These are phyloP conservation scores for Plasmodium cynomolgi DNA, from an alignment of 169 alveolate genomes.

Conservation along the genomic window DNA sequence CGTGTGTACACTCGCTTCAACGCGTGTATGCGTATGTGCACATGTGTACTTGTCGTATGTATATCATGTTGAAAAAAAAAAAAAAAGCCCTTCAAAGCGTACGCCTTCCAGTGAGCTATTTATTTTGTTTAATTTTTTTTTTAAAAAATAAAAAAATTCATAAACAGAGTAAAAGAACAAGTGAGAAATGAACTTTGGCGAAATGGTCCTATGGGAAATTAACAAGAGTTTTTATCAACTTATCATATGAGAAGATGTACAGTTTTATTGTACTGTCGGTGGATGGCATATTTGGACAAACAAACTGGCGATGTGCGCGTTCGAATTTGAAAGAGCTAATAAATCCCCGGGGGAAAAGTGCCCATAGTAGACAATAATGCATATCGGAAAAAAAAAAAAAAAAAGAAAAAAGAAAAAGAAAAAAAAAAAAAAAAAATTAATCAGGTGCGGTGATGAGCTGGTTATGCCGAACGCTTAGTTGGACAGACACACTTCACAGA, in stretches of 20 bases:
- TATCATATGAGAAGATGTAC: neutral
- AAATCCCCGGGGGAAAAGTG: neutral
- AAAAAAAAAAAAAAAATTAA: neutral
- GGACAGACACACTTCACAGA: neutral
- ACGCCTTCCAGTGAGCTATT: neutral
- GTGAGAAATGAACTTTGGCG: neutral
- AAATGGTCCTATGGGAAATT: neutral
- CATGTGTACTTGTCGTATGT: neutral
- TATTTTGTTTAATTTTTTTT: neutral
- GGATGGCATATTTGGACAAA: neutral
- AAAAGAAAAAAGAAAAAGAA: neutral
- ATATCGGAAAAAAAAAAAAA: neutral
- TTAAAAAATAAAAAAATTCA: neutral
- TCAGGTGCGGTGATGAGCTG: constrained; percentile 2
- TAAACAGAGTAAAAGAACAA: neutral
- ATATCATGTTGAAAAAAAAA: neutral
- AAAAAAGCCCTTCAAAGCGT: neutral
- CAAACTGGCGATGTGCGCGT: neutral
- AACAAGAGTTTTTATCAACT: neutral
- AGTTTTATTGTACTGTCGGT: neutral
- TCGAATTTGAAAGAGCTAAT: neutral
- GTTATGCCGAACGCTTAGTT: neutral
- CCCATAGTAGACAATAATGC: neutral
- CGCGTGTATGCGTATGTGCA: neutral
- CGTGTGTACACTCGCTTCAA: neutral